Base-by-base conservation (phyloP, 208 protist genomes). In the Leishmania tropica region DNA sequence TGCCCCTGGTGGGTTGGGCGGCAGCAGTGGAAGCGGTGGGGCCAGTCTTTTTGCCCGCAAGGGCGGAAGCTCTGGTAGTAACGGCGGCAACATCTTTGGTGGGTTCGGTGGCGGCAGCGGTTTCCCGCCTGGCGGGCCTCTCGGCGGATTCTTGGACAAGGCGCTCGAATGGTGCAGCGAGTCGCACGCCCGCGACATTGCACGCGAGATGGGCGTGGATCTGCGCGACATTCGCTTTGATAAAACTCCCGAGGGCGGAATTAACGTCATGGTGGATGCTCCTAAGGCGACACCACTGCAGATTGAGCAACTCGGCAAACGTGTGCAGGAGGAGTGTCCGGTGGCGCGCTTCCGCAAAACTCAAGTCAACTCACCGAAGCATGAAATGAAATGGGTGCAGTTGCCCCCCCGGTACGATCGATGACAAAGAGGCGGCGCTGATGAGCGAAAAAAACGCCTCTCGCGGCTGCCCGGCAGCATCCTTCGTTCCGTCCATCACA, bases 91-190 rank as follows among this genome's bases (percentile, higher is more conserved):
- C 70, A 58, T 40, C 17, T 62, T 56, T 47, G 58, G 56, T 51
- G 37, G 24, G 5, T 85, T 85, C 72, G 74, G 68, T 42, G 78
- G 67, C 60, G 80, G 80, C 28, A 64, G 83, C 68, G 81, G 75
- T 35, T 86, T 83, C 37, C 77, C 77, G 10, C 58, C 79, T 56
- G 81, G 90, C 11, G 88, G 88, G n/a, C 89, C 92, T 1, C 85
- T 96, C 53, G 92, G 92, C 15, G 90, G 87, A 15, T 81, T 97
- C 45, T 83, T 96, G 71, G 91, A 96, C 74, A 92, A 96, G 84
- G 93, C 93, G 31, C 84, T 97, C 19, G 93, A 97, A 79, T 96
- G 91, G 94, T 97, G 94, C 81, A 96, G 92, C 81, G 87, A 87
- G 73, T 89, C 91, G 5, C 94, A 97, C 74, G 94, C 94, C 7